Evolutionary conservation across 331 rosid species (phyloP).

Genomic region (Malus hybrid): DNA sequence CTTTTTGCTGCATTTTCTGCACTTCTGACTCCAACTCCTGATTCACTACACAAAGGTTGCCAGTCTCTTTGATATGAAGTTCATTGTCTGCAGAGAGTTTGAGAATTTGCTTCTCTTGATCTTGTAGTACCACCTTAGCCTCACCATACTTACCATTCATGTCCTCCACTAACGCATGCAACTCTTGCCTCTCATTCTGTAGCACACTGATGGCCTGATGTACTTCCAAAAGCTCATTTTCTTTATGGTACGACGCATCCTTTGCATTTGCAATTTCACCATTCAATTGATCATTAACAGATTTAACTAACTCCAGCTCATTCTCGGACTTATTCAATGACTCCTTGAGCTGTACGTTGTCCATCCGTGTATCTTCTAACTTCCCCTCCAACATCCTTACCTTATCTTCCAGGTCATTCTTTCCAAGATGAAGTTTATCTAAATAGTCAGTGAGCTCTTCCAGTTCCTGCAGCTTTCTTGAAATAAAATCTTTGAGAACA

Average conservation of each 20-base stretch:
- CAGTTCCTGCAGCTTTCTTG: slow-evolving; percentile 44
- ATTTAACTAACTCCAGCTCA: slow-evolving; percentile 38
- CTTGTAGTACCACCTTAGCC: slow-evolving; percentile 26
- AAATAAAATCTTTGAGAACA: slow-evolving; percentile 45
- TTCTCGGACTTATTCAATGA: slow-evolving; percentile 32
- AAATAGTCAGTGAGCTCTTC: slow-evolving; percentile 40
- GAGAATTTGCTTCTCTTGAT: slow-evolving; percentile 34
- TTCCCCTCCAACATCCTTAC: slow-evolving; percentile 32
- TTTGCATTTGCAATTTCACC: slow-evolving; percentile 32
- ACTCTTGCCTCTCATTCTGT: slow-evolving; percentile 42
- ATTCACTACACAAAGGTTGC: slow-evolving; percentile 30
- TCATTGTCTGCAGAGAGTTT: slow-evolving; percentile 38
- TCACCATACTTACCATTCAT: slow-evolving; percentile 38
- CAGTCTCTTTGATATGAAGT: slow-evolving; percentile 28
- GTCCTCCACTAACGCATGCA: slow-evolving; percentile 34
- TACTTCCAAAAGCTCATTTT: slow-evolving; percentile 37
- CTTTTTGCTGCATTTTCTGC: slow-evolving; percentile 34
- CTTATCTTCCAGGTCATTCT: slow-evolving; percentile 58
- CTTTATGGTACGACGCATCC: slow-evolving; percentile 36
- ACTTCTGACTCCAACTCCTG: slow-evolving; percentile 40
- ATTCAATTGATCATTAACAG: slow-evolving; percentile 39
- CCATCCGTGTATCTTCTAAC: slow-evolving; percentile 37
- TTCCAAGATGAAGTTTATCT: slow-evolving; percentile 30
- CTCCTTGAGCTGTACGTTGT: slow-evolving; percentile 47
- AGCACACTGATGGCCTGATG: slow-evolving; percentile 23